Evolutionary conservation across 495 filamentous ascomycete genomes (phyloP).

Genomic region (Penicillium pancosmium): DNA sequence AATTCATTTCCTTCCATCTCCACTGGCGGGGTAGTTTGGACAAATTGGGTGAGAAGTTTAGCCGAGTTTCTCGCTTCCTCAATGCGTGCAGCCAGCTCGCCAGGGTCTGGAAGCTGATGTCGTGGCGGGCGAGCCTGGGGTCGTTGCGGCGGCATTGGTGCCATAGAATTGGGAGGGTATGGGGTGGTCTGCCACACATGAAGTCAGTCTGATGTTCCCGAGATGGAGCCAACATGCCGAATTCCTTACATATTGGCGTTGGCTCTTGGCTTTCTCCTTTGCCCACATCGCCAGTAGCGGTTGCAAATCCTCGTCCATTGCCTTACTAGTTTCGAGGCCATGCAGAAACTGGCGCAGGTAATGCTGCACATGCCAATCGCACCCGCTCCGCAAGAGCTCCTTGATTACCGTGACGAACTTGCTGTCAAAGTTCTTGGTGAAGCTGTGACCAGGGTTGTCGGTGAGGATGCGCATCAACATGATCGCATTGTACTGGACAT

Average conservation of each 20-base stretch:
- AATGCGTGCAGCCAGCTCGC: constrained; percentile 81
- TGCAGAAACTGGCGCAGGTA: constrained; percentile 86
- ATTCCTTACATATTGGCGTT: neutral
- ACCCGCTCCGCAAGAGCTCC: constrained; percentile 69
- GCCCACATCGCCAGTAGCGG: constrained; percentile 80
- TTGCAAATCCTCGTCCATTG: constrained; percentile 70
- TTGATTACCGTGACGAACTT: constrained; percentile 79
- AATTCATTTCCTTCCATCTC: constrained; percentile 84
- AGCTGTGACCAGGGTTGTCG: constrained; percentile 88
- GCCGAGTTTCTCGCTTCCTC: constrained; percentile 89
- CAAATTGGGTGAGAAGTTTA: constrained; percentile 85
- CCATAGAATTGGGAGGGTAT: constrained; percentile 1
- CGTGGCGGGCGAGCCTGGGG: constrained; percentile 32
- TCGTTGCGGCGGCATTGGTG: neutral
- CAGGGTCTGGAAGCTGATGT: constrained; percentile 64
- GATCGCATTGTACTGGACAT: constrained; percentile 91
- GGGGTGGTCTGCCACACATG: constrained; percentile 9
- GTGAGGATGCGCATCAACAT: constrained; percentile 93
- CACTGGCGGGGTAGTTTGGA: constrained; percentile 74
- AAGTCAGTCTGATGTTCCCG: neutral
- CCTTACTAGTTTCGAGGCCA: constrained; percentile 66
- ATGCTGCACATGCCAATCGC: constrained; percentile 76
- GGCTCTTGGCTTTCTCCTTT: constrained; percentile 68
- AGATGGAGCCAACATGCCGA: neutral
- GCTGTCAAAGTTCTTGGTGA: constrained; percentile 81